phyloP scores from a whole-genome alignment of 208 protist genomes.

The Jaenimonas drosophilae region DNA sequence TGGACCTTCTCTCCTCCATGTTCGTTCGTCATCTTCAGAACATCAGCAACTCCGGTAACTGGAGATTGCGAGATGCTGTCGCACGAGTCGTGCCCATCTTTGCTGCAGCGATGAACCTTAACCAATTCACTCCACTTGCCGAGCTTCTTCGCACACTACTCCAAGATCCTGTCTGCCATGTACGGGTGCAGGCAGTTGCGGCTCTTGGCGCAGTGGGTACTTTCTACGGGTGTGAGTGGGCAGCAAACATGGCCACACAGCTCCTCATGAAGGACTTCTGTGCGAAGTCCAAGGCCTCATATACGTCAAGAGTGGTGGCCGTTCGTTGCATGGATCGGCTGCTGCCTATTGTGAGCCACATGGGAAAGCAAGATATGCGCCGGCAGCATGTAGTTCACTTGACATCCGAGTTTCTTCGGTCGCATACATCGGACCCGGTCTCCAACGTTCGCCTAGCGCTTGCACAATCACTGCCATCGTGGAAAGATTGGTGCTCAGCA shows the following conservation, averaged over 20 bases:
- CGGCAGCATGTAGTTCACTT: slow-evolving; percentile 32
- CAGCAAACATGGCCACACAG: slow-evolving; percentile 35
- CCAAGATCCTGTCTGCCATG: slow-evolving; percentile 54
- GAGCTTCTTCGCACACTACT: slow-evolving; percentile 33
- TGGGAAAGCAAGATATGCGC: slow-evolving; percentile 27
- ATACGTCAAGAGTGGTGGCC: slow-evolving; percentile 41
- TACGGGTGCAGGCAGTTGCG: slow-evolving; percentile 37
- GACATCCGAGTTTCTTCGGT: slow-evolving; percentile 29
- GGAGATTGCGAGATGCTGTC: slow-evolving; percentile 54
- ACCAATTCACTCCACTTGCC: slow-evolving; percentile 41
- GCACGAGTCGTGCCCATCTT: slow-evolving; percentile 40
- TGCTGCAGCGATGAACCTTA: slow-evolving; percentile 16
- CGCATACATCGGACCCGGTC: slow-evolving; percentile 37
- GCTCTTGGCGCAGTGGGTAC: slow-evolving; percentile 31
- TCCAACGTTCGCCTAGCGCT: slow-evolving; percentile 62
- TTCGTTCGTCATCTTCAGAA: slow-evolving; percentile 26
- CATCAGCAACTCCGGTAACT: slow-evolving; percentile 58
- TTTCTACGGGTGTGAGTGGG: slow-evolving; percentile 48
- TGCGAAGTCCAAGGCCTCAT: slow-evolving; percentile 10
- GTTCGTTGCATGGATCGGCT: slow-evolving; percentile 45
- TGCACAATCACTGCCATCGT: slow-evolving; percentile 26
- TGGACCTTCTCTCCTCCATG: not conserved
- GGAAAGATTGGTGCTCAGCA: slow-evolving; percentile 43
- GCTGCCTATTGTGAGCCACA: slow-evolving; percentile 32
- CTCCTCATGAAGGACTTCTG: slow-evolving; percentile 47